Conservation (phyloP, 1,139 yeast genomes). For the Komagataea norvegica region DNA sequence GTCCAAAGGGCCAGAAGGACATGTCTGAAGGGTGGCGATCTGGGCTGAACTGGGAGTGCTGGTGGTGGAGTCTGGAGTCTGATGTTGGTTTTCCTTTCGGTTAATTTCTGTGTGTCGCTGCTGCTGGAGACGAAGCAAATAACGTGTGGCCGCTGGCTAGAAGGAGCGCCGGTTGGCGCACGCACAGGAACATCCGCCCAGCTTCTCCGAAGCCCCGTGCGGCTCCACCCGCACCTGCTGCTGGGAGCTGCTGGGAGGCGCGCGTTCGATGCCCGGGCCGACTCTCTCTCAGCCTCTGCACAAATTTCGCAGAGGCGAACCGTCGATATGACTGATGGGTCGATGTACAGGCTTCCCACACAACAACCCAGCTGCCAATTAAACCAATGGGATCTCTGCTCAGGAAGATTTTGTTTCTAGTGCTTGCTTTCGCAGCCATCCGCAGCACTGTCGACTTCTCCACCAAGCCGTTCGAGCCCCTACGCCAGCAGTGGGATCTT, state of each 20-base stretch:
- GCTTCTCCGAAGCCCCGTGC: too few species aligned
- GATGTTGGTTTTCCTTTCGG: not conserved
- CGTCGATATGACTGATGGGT: too few species aligned
- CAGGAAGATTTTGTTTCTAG: conserved; percentile 7
- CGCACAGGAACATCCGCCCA: too few species aligned
- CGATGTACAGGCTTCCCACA: too few species aligned
- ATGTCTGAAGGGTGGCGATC: conserved; percentile 24
- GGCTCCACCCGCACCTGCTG: too few species aligned
- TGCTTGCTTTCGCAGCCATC: conserved; percentile 4
- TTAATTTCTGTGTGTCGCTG: not conserved
- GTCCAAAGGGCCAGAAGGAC: conserved; percentile 48
- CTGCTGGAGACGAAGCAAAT: not conserved
- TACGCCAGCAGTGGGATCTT: conserved; percentile 12
- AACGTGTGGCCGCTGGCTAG: not conserved
- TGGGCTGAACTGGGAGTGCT: not conserved
- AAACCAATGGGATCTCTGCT: conserved; percentile 4
- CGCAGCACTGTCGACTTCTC: conserved; percentile 19
- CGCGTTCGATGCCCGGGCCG: too few species aligned
- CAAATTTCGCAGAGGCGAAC: too few species aligned
- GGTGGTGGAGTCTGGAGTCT: not conserved
- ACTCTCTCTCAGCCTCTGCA: too few species aligned
- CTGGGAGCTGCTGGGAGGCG: too few species aligned
- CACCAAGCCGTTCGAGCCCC: conserved; percentile 20
- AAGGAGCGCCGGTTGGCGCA: not conserved
- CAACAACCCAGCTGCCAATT: not conserved